phyloP scores from a whole-genome alignment of 176 grass and related monocot species.

The Oropetium thomaeum region DNA sequence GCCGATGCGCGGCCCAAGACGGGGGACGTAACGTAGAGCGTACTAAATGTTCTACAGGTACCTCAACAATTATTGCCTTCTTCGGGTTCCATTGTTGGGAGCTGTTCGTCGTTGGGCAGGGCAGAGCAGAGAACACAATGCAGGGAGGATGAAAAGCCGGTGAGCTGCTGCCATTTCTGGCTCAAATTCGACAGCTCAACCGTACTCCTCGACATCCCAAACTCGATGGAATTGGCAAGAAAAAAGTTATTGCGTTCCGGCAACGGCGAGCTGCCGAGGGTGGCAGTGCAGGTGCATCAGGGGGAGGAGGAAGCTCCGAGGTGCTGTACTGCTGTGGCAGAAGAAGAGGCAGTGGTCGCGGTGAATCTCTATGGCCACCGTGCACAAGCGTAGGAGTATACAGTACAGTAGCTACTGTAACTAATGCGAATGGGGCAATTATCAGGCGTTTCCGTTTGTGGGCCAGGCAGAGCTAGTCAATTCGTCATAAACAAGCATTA shows the following conservation, averaged over 20 bases:
- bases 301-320: conserved; percentile 1
- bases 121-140: neutral
- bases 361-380: conserved; percentile 13
- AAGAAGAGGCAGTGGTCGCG: conserved; percentile 9
- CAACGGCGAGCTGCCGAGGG: neutral
- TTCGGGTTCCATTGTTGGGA: conserved; percentile 3
- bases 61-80: conserved; percentile 41
- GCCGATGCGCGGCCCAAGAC: conserved; percentile 36
- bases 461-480: neutral
- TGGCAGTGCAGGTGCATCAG: neutral
- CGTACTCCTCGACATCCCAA: neutral
- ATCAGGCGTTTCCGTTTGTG: conserved; percentile 13
- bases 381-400: no score
- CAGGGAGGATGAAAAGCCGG: neutral
- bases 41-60: conserved; percentile 43
- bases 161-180: neutral
- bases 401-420: no score
- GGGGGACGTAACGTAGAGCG: neutral
- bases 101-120: conserved; percentile 31
- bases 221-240: neutral
- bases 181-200: neutral
- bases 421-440: conserved; percentile 3
- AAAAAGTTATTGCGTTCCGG: neutral
- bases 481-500: conserved; percentile 17
- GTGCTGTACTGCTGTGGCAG: neutral